Evolutionary conservation across 2,329 filamentous ascomycete species (phyloP).

Genomic region (Fusarium goolgardi): DNA sequence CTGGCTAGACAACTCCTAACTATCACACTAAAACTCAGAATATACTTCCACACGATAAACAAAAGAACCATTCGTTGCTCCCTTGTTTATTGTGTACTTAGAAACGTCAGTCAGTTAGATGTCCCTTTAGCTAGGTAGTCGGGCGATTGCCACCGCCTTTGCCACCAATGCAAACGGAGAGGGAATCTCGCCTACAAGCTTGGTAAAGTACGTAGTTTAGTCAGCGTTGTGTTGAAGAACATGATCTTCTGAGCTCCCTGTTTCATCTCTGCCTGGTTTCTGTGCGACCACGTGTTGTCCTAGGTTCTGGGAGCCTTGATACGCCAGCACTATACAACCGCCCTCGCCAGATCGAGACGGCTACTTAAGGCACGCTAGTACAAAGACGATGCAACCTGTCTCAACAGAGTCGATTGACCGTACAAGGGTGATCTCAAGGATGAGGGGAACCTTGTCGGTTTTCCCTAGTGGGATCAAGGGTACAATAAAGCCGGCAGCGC

Average conservation of each 20-base stretch:
- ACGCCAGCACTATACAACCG: too few species aligned
- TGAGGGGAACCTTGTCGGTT: too few species aligned
- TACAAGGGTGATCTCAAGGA: too few species aligned
- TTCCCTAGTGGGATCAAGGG: too few species aligned
- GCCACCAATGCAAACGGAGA: neutral
- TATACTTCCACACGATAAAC: neutral
- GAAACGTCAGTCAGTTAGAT: rapidly evolving
- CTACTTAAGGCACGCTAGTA: too few species aligned
- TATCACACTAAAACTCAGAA: neutral
- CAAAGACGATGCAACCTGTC: too few species aligned
- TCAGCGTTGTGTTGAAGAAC: neutral
- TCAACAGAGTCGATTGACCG: too few species aligned
- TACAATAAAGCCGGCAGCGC: too few species aligned
- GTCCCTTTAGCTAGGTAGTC: neutral
- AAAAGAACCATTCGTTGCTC: neutral
- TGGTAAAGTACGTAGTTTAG: neutral
- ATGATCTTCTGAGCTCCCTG: neutral
- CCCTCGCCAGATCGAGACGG: too few species aligned
- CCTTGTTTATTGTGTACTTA: neutral
- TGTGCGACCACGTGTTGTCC: too few species aligned
- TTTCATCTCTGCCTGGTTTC: neutral
- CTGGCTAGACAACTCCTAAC: neutral
- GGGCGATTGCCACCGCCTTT: slow-evolving; percentile 2
- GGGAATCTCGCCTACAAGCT: neutral
- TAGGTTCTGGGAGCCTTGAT: too few species aligned